A percentile compares a stretch with the other conserved stretches of the same genome.
These are phyloP conservation scores for Flueggea neowawraea DNA, from an alignment of 441 rosid genomes.

Conservation along the genomic window DNA sequence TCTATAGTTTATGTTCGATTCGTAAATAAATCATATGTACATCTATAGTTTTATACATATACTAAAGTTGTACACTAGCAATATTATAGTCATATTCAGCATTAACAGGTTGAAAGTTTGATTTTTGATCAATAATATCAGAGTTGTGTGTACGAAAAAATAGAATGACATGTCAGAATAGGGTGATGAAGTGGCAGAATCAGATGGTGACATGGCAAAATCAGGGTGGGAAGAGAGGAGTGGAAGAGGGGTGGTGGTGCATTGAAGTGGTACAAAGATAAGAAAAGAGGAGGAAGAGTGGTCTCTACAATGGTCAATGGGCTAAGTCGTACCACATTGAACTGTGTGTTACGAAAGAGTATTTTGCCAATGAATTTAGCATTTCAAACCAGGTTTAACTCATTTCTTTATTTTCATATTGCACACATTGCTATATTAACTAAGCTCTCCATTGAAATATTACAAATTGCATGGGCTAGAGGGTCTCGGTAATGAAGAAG, in stretches of 20 bases:
- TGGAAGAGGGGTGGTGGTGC: slow-evolving; percentile 17
- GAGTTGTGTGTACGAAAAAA: background rate
- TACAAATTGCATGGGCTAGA: slow-evolving; percentile 18
- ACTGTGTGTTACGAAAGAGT: slow-evolving; percentile 34
- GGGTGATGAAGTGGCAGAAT: slow-evolving; percentile 1
- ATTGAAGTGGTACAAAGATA: slow-evolving; percentile 50
- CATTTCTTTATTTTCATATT: background rate
- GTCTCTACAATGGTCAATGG: slow-evolving; percentile 76
- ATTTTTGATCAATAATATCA: background rate
- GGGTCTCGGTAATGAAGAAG: slow-evolving; percentile 20
- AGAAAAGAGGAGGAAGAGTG: slow-evolving; percentile 41
- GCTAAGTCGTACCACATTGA: slow-evolving; percentile 45
- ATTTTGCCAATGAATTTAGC: slow-evolving; percentile 15
- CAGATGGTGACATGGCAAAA: slow-evolving; percentile 26
- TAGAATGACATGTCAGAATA: background rate
- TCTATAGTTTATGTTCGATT: too few species aligned
- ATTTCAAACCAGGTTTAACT: slow-evolving; percentile 23
- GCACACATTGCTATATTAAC: background rate
- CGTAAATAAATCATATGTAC: too few species aligned
- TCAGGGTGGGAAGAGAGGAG: background rate
- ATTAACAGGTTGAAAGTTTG: too few species aligned
- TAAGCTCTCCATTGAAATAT: background rate
- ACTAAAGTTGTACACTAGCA: too few species aligned
- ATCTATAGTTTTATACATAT: too few species aligned
- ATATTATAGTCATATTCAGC: too few species aligned